phyloP scores from a whole-genome alignment of 257 asterid species.

The Solanum bulbocastanum region DNA sequence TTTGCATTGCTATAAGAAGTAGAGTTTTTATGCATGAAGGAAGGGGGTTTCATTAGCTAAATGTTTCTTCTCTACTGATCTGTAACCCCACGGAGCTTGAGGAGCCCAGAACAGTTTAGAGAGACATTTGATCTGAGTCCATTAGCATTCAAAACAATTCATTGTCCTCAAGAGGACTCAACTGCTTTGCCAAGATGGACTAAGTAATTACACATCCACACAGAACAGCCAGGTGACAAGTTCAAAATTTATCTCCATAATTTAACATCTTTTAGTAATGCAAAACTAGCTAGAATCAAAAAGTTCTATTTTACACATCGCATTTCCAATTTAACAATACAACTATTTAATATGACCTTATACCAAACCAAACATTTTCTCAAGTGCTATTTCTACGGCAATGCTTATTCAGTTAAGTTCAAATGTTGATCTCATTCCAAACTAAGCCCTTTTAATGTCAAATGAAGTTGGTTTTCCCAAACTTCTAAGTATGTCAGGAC shows the following conservation, averaged over 20 bases:
- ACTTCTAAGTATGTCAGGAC: background rate
- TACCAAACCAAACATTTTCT: background rate
- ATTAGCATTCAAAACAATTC: constrained; percentile 53
- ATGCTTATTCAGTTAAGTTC: background rate
- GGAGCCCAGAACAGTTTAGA: background rate
- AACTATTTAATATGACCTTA: background rate
- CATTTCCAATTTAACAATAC: background rate
- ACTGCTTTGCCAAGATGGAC: constrained; percentile 65
- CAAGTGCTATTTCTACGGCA: background rate
- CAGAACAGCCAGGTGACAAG: background rate
- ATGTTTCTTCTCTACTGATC: background rate
- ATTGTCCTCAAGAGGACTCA: constrained; percentile 3
- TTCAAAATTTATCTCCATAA: background rate
- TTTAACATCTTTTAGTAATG: background rate
- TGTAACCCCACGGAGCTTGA: background rate
- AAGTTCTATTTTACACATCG: background rate
- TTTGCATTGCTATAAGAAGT: background rate
- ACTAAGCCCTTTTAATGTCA: background rate
- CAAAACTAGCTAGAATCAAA: background rate
- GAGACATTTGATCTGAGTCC: constrained; percentile 23
- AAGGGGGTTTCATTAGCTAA: background rate
- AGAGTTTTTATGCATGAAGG: background rate
- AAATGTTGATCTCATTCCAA: background rate
- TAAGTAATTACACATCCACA: background rate
- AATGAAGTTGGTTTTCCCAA: background rate